Conservation (phyloP, 768 basidiomycete species). For the Inosperma sp. region DNA sequence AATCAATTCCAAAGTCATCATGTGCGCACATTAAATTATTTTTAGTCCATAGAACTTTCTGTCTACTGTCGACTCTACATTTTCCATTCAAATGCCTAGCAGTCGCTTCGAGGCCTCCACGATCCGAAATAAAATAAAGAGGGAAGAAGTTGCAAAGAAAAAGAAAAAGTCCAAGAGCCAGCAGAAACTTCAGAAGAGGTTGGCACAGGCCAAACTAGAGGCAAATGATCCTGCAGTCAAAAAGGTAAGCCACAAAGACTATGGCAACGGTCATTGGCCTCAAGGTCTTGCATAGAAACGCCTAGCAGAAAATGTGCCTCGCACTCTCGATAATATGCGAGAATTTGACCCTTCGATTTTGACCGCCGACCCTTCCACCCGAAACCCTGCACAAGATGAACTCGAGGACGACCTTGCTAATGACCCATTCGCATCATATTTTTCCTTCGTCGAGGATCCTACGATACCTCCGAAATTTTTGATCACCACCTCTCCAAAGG, state of each 20-base stretch:
- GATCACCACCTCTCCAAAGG: constrained; percentile 85
- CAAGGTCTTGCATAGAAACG: constrained; percentile 55
- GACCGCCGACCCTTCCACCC: constrained; percentile 50
- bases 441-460: constrained; percentile 62
- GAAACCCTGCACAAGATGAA: constrained; percentile 38
- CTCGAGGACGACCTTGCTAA: constrained; percentile 62
- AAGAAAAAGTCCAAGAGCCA: constrained; percentile 74
- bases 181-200: constrained; percentile 72
- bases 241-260: constrained; percentile 48
- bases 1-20: no score
- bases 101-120: constrained; percentile 56
- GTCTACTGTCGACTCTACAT: not conserved
- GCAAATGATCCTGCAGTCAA: constrained; percentile 70
- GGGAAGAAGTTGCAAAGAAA: constrained; percentile 72
- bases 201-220: constrained; percentile 76
- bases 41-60: no score
- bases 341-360: constrained; percentile 73
- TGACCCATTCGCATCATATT: constrained; percentile 77
- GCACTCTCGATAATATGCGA: constrained; percentile 90
- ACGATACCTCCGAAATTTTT: constrained; percentile 79
- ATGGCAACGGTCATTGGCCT: not conserved
- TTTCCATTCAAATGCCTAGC: constrained; percentile 43
- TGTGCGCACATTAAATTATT: no score
- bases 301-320: constrained; percentile 77
- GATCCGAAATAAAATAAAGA: constrained; percentile 86